These are phyloP conservation scores for Ligustrum vulgare DNA, from an alignment of 257 asterid genomes.

Conservation along the genomic window DNA sequence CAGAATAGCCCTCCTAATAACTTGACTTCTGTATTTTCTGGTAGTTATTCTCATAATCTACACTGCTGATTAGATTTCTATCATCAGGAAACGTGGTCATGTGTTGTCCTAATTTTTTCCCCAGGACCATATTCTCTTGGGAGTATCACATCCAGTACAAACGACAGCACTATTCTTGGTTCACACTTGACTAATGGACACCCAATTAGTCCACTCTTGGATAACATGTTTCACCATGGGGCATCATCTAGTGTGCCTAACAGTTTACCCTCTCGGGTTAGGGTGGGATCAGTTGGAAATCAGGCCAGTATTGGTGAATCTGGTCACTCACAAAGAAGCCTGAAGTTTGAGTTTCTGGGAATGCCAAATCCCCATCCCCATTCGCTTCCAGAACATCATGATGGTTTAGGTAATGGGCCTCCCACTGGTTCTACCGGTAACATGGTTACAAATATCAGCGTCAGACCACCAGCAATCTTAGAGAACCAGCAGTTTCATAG, in stretches of 20 bases:
- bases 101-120: slow-evolving; percentile 19
- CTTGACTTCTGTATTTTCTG: slow-evolving; percentile 64
- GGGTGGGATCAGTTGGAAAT: slow-evolving; percentile 57
- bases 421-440: slow-evolving; percentile 66
- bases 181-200: slow-evolving; percentile 56
- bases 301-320: slow-evolving; percentile 52
- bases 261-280: slow-evolving; percentile 52
- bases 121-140: slow-evolving; percentile 63
- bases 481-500: slow-evolving; percentile 66
- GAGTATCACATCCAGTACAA: slow-evolving; percentile 43
- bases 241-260: slow-evolving; percentile 69
- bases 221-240: slow-evolving; percentile 54
- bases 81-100: slow-evolving; percentile 20
- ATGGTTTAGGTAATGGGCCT: slow-evolving; percentile 60
- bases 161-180: slow-evolving; percentile 47
- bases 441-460: slow-evolving; percentile 56
- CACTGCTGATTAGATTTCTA: slow-evolving; percentile 22
- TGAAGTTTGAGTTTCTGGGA: slow-evolving; percentile 59
- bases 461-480: slow-evolving; percentile 52
- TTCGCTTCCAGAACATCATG: slow-evolving; percentile 78
- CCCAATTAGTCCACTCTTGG: slow-evolving; percentile 45
- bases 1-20: slow-evolving; percentile 63
- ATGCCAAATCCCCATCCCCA: slow-evolving; percentile 63
- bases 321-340: slow-evolving; percentile 52
- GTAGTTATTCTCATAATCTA: slow-evolving; percentile 40